Evolutionary conservation across 169 alveolate species (phyloP).

Genomic region (Cryptosporidium viatorum): DNA sequence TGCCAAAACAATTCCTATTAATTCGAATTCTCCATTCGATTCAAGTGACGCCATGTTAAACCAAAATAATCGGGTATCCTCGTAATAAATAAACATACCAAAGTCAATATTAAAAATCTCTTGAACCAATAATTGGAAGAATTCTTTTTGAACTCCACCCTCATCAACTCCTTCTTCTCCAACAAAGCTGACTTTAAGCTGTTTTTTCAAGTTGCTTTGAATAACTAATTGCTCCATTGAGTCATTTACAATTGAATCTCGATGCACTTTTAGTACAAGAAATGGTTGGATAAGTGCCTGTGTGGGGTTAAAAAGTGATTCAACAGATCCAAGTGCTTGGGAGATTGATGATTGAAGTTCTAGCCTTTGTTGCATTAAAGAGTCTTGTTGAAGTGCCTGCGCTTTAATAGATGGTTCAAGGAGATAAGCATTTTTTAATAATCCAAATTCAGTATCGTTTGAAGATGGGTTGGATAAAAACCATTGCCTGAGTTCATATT

Average conservation of each 20-base stretch:
- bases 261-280: constrained; percentile 70
- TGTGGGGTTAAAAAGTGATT: constrained; percentile 5
- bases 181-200: constrained; percentile 82
- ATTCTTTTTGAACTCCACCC: constrained; percentile 93
- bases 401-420: constrained; percentile 23
- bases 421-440: constrained; percentile 31
- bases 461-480: constrained; percentile 27
- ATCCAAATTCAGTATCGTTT: constrained; percentile 39
- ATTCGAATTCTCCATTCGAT: constrained; percentile 84
- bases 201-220: constrained; percentile 77
- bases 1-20: constrained; percentile 90
- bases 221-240: constrained; percentile 67
- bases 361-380: constrained; percentile 54
- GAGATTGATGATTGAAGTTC: constrained; percentile 48
- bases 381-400: constrained; percentile 51
- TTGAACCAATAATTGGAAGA: constrained; percentile 87
- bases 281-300: constrained; percentile 69
- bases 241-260: constrained; percentile 76
- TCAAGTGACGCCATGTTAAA: constrained; percentile 87
- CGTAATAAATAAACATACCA: constrained; percentile 89
- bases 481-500: constrained; percentile 58
- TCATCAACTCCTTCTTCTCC: constrained; percentile 94
- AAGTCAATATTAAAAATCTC: constrained; percentile 88
- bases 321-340: constrained; percentile 39
- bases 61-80: constrained; percentile 87